These are phyloP conservation scores for Tolypocladium cylindrosporum DNA, from an alignment of 2,329 filamentous ascomycete species.

Conservation along the genomic window DNA sequence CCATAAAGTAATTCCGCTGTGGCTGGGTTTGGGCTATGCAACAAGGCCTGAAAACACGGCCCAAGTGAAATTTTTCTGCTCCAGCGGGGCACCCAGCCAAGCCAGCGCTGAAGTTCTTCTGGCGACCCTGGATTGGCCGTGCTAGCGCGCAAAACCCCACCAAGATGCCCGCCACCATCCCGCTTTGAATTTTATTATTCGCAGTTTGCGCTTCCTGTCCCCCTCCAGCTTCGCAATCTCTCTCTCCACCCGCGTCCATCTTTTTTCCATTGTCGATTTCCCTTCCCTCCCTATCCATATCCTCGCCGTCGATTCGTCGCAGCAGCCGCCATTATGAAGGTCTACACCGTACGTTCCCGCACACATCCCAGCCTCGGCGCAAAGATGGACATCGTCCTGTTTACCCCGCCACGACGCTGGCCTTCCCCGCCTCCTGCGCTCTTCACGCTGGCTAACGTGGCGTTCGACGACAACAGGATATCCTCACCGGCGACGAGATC, in stretches of 20 bases:
- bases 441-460: constrained; percentile 10
- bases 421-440: constrained; percentile 5
- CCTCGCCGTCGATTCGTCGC: neutral
- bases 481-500: constrained; percentile 85
- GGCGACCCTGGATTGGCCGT: neutral
- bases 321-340: constrained; percentile 55
- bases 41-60: neutral
- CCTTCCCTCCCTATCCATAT: constrained; percentile 8
- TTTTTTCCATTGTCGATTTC: constrained; percentile 4
- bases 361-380: neutral
- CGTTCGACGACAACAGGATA: constrained; percentile 51
- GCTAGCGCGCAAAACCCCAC: neutral
- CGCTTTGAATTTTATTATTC: neutral
- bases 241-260: constrained; percentile 6
- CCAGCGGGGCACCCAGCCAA: neutral
- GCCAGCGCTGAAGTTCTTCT: neutral
- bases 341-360: constrained; percentile 50
- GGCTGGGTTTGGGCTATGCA: too few species aligned
- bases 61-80: neutral
- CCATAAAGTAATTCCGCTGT: neutral
- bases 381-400: neutral
- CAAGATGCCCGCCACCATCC: neutral
- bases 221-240: neutral
- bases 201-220: neutral
- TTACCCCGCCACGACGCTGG: constrained; percentile 10